Evolutionary conservation across 306 rosid genomes (phyloP).

Genomic region (Comarum palustre): DNA sequence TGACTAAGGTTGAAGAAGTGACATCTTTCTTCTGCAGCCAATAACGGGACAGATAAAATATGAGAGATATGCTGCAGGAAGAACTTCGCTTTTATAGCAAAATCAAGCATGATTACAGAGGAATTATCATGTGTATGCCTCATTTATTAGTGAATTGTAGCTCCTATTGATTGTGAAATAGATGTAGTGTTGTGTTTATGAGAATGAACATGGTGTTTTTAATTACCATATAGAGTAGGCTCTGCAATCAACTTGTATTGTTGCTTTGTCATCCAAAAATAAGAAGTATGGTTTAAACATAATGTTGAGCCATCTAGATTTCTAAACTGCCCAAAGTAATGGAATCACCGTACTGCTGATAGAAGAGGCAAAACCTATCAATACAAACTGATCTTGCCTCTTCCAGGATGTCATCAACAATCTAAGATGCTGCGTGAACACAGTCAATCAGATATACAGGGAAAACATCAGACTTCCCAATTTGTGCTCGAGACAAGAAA

Average conservation of each 20-base stretch:
- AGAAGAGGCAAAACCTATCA: not conserved
- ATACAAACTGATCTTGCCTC: not conserved
- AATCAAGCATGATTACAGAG: not conserved
- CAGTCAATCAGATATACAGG: not conserved
- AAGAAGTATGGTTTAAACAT: not conserved
- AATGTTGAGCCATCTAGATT: not conserved
- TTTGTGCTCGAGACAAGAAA: not conserved
- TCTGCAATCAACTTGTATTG: not conserved
- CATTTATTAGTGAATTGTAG: not conserved
- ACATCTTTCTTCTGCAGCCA: not conserved
- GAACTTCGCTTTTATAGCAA: not conserved
- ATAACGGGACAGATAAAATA: not conserved
- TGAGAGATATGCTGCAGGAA: not conserved
- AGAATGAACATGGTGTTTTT: not conserved
- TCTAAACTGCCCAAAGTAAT: not conserved
- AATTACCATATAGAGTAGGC: not conserved
- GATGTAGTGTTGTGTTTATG: not conserved
- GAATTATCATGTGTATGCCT: not conserved
- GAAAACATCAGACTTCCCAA: not conserved
- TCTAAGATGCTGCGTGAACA: not conserved
- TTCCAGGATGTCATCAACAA: not conserved
- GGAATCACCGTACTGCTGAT: not conserved
- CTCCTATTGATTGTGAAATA: not conserved
- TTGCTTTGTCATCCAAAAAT: not conserved
- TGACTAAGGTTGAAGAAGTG: not conserved